Evolutionary conservation across 345 rosid genomes (phyloP), one percentile per base, ranked within the genome.

Genomic region (thale cress (Arabidopsis thaliana)): DNA sequence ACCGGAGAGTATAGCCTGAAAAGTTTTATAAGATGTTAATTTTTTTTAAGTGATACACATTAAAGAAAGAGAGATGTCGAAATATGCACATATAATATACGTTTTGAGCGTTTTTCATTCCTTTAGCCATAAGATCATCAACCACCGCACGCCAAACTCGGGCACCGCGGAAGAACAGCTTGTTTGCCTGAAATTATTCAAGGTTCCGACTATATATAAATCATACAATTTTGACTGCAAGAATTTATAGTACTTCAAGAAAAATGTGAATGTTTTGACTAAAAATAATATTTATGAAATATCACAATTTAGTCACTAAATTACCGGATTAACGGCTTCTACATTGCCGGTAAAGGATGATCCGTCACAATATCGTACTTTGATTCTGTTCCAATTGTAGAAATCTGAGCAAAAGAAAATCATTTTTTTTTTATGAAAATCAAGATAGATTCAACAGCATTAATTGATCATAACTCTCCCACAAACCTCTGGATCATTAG

Each of bases 291-390:
- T 8, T 8, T 0, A 56, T 32, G 11, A 44, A 56, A 59, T 48
- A 46, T 12, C 33, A 51, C 1, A 23, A 40, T 4, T 22, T 2
- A 73, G 58, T 65, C 10, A 62, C 28, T 11, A 12, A 28, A 8
- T 83, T 82, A 91, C 97, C 65, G 91, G 93, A 83, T 93, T 53
- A 7, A 91, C 97, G 16, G 82, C 87, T 79, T 80, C 79, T 72
- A 85, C 83, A 72, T 94, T 91, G 2, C 98, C 97, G 0, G 98
- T 90, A 72, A 87, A 94, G 0, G 98, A 94, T 60, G 97, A 80
- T 8, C 96, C 98, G 67, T 94, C 97, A 49, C 98, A 94, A 73
- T 94, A 94, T 61, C 97, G 84, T 44, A 94, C 86, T 89, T 88
- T 91, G 65, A 94, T 85, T 73, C 90, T 80, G 63, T 94, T 94